Conservation (phyloP, 805 yeast species). For the Suhomyces kilbournensis region DNA sequence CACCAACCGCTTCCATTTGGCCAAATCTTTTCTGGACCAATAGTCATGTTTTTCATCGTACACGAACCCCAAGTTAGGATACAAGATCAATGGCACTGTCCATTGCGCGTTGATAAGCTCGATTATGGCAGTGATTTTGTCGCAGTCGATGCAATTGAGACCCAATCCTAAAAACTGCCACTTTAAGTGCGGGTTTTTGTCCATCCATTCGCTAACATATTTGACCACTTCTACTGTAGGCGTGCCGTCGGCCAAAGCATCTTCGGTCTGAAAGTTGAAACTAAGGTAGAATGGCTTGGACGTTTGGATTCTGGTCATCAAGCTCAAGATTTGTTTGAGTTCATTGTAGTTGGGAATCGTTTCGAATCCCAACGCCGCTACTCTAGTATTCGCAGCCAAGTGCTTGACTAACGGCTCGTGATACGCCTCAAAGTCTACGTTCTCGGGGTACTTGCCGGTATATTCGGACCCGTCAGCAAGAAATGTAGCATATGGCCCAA, state of each 20-base stretch:
- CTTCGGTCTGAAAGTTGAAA: conserved; percentile 25
- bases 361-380: conserved; percentile 64
- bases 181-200: conserved; percentile 8
- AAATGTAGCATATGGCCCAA: conserved; percentile 79
- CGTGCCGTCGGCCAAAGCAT: conserved; percentile 32
- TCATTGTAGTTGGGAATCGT: conserved; percentile 68
- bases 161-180: conserved; percentile 52
- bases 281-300: conserved; percentile 38
- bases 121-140: conserved; percentile 40
- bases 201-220: conserved; percentile 13
- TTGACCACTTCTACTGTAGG: conserved; percentile 19
- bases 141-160: conserved; percentile 61
- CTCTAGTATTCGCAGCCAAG: conserved; percentile 34
- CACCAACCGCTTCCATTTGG: conserved; percentile 39
- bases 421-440: conserved; percentile 41
- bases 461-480: conserved; percentile 70
- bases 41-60: conserved; percentile 49
- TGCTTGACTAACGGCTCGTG: conserved; percentile 45
- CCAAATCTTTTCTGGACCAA: conserved; percentile 16
- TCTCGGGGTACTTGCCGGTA: conserved; percentile 57
- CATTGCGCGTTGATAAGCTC: conserved; percentile 19
- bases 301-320: conserved; percentile 30
- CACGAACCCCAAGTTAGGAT: conserved; percentile 75
- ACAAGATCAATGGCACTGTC: conserved; percentile 47
- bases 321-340: conserved; percentile 44